These are phyloP conservation scores for Ceratocystis variospora DNA, from an alignment of 2,329 filamentous ascomycete genomes.

Conservation along the genomic window DNA sequence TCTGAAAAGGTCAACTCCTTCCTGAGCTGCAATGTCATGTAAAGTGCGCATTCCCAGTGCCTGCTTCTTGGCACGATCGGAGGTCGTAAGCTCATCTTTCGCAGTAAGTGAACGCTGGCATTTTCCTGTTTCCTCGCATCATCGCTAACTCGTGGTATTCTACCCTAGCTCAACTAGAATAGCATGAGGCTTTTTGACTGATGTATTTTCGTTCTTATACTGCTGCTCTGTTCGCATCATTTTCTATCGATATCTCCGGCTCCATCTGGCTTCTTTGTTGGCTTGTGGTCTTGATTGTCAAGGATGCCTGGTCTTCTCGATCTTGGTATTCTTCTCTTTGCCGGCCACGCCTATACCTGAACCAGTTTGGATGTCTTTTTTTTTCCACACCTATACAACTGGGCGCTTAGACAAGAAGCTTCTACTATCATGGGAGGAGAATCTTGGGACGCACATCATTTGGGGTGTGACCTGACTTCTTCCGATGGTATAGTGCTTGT, in stretches of 20 bases:
- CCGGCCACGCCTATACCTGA: background rate
- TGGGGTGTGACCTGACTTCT: background rate
- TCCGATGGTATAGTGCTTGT: background rate
- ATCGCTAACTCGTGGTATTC: too few species aligned
- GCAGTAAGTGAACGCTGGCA: background rate
- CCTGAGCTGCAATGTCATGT: constrained; percentile 2
- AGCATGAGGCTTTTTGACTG: background rate
- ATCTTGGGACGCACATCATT: background rate
- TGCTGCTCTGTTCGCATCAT: background rate
- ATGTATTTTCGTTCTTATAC: background rate
- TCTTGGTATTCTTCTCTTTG: background rate
- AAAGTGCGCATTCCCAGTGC: background rate
- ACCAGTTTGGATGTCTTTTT: background rate
- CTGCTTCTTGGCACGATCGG: background rate
- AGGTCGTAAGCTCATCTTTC: background rate
- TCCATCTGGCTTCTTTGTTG: background rate
- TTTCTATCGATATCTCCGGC: background rate
- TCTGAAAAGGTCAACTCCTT: background rate
- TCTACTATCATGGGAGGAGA: background rate
- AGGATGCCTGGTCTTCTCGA: background rate
- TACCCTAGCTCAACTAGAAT: background rate
- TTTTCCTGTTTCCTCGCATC: background rate
- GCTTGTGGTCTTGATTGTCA: background rate
- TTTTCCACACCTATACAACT: background rate
- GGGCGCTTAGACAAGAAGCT: background rate